Percentiles rank a stretch among this genome's conserved stretches.
phyloP scores from a whole-genome alignment of 2,329 filamentous ascomycete species.

The Nemania sp. region DNA sequence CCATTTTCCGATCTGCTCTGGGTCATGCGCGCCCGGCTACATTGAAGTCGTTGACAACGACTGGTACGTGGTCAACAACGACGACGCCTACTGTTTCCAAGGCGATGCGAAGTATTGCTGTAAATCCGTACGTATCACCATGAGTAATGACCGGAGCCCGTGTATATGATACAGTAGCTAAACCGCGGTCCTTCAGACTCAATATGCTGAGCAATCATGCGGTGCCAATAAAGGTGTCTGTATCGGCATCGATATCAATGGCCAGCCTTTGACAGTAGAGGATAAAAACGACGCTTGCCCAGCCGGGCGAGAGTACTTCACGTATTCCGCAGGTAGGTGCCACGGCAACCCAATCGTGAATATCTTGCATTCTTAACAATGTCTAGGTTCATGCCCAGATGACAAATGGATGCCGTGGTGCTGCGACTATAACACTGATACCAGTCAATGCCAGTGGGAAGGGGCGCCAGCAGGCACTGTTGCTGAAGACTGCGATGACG shows the following conservation, averaged over 20 bases:
- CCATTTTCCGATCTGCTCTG: constrained; percentile 1
- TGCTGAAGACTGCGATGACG: neutral
- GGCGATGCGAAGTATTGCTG: neutral
- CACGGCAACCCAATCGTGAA: no score
- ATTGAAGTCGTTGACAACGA: constrained; percentile 3
- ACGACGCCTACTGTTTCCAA: constrained; percentile 3
- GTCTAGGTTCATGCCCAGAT: constrained; percentile 32
- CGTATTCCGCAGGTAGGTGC: constrained; percentile 12
- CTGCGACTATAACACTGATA: constrained; percentile 6
- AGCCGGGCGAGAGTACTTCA: constrained; percentile 3
- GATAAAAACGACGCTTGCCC: neutral
- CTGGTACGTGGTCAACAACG: neutral
- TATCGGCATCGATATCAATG: neutral
- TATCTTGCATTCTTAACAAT: no score
- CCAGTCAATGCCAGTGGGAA: neutral
- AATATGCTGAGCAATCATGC: neutral
- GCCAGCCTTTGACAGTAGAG: neutral
- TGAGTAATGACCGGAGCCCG: no score
- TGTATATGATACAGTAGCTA: no score
- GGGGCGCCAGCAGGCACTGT: neutral
- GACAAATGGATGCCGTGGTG: constrained; percentile 31
- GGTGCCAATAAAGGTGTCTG: constrained; percentile 11
- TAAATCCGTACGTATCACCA: constrained; percentile 2
- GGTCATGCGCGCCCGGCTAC: neutral
- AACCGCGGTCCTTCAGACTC: neutral